Conservation (phyloP, 2,329 filamentous ascomycete species). For the Aspergillus fischeri region DNA sequence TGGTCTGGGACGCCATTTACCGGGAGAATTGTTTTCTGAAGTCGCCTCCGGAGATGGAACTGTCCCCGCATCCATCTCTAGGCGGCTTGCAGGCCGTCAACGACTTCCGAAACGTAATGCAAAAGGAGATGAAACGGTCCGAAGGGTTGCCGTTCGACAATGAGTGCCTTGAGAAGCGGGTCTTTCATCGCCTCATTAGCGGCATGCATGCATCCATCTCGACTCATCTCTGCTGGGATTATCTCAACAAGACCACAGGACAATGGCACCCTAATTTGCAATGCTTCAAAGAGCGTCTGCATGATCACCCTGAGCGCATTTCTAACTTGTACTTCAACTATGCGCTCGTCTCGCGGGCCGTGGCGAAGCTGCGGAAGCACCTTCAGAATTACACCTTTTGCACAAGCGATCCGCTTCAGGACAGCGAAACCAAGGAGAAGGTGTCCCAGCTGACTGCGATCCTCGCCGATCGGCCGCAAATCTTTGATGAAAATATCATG, state of each 20-base stretch:
- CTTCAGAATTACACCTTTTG: conserved; percentile 87
- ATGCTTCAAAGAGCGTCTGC: conserved; percentile 85
- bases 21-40: conserved; percentile 89
- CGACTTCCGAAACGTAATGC: conserved; percentile 59
- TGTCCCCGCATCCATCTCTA: conserved; percentile 30
- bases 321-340: conserved; percentile 99
- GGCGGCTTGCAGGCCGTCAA: conserved; percentile 53
- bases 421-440: conserved; percentile 73
- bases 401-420: conserved; percentile 75
- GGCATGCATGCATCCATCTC: conserved; percentile 99
- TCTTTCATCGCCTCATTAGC: conserved; percentile 91
- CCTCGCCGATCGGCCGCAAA: conserved; percentile 64
- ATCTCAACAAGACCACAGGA: conserved; percentile 90
- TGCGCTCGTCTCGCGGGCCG: conserved; percentile 83
- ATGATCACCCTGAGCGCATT: conserved; percentile 80
- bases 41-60: conserved; percentile 29
- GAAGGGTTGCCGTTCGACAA: conserved; percentile 73
- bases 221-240: conserved; percentile 92
- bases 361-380: conserved; percentile 83
- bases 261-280: conserved; percentile 85
- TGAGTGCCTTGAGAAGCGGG: conserved; percentile 95
- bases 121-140: conserved; percentile 41
- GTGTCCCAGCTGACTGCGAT: conserved; percentile 70
- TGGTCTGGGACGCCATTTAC: conserved; percentile 97
- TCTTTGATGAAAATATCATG: conserved; percentile 95